A percentile compares a stretch with the other conserved stretches of the same genome.
phyloP scores from a whole-genome alignment of 2,329 filamentous ascomycete genomes.

The Coniochaeta sp. region DNA sequence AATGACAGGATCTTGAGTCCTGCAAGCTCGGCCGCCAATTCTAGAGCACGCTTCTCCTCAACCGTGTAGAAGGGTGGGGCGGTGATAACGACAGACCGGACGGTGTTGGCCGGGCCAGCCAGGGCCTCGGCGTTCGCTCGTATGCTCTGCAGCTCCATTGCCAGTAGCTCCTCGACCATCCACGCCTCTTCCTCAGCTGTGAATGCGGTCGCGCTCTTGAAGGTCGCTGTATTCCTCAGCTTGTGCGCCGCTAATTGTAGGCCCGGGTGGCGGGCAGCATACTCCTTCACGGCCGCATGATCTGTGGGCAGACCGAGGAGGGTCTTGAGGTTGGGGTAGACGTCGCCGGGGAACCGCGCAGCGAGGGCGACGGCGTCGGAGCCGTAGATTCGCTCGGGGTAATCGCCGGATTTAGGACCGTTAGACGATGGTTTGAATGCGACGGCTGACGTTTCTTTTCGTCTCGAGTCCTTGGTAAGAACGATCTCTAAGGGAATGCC shows the following conservation, averaged over 20 bases:
- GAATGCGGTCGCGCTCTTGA: conserved; percentile 67
- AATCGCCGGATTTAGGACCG: conserved; percentile 55
- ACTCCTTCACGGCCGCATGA: conserved; percentile 58
- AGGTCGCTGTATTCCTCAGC: conserved; percentile 63
- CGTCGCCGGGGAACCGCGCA: conserved; percentile 82
- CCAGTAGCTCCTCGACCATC: conserved; percentile 87
- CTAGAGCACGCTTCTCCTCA: conserved; percentile 82
- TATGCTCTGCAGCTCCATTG: conserved; percentile 93
- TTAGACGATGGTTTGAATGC: conserved; percentile 82
- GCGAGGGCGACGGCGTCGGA: conserved; percentile 84
- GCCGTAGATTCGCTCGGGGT: conserved; percentile 87
- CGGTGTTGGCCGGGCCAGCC: conserved; percentile 65
- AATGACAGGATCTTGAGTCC: conserved; percentile 80
- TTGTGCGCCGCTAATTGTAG: conserved; percentile 58
- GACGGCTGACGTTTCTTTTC: conserved; percentile 87
- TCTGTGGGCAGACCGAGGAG: conserved; percentile 69
- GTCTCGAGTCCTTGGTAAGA: conserved; percentile 92
- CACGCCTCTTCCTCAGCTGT: conserved; percentile 54
- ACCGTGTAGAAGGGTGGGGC: conserved; percentile 84
- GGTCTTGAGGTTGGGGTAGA: conserved; percentile 89
- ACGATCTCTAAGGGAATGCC: conserved; percentile 97
- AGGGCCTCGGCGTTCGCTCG: conserved; percentile 79
- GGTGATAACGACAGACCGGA: conserved; percentile 82
- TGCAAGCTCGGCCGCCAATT: conserved; percentile 78
- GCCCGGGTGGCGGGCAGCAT: conserved; percentile 69